A percentile compares a stretch with the other conserved stretches of the same genome.
Evolutionary conservation across 192 early-diverging fungal species (phyloP).

Genomic region (Helicostylum pulchrum): DNA sequence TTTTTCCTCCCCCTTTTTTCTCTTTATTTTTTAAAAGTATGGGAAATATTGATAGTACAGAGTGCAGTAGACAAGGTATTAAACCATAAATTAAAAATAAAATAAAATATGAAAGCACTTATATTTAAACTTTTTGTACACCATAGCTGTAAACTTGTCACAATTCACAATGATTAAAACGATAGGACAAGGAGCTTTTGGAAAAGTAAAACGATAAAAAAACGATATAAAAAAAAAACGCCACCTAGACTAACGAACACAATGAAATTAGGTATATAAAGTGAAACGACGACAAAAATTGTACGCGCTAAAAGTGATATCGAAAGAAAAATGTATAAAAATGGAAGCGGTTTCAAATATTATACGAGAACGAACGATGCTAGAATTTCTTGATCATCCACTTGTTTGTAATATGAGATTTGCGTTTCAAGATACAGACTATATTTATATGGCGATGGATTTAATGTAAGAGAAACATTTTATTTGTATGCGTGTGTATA

Average conservation of each 20-base stretch:
- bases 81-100: no score
- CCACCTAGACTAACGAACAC: no score
- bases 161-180: constrained; percentile 79
- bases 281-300: constrained; percentile 71
- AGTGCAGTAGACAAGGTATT: constrained; percentile 13
- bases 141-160: constrained; percentile 15
- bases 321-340: constrained; percentile 78
- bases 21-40: constrained; percentile 6
- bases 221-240: background rate
- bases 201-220: constrained; percentile 60
- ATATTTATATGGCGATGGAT: constrained; percentile 87
- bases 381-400: constrained; percentile 75
- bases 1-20: background rate
- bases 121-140: no score
- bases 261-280: constrained; percentile 63
- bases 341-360: constrained; percentile 86
- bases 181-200: constrained; percentile 85
- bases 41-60: constrained; percentile 9
- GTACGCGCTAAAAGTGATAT: constrained; percentile 87
- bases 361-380: constrained; percentile 69
- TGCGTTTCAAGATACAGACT: constrained; percentile 88
- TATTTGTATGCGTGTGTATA: no score
- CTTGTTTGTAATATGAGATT: constrained; percentile 74
- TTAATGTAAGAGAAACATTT: no score
- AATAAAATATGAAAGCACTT: no score